These are phyloP conservation scores for Exophiala phaeomuriformis DNA, from an alignment of 2,329 filamentous ascomycete species.

Conservation along the genomic window DNA sequence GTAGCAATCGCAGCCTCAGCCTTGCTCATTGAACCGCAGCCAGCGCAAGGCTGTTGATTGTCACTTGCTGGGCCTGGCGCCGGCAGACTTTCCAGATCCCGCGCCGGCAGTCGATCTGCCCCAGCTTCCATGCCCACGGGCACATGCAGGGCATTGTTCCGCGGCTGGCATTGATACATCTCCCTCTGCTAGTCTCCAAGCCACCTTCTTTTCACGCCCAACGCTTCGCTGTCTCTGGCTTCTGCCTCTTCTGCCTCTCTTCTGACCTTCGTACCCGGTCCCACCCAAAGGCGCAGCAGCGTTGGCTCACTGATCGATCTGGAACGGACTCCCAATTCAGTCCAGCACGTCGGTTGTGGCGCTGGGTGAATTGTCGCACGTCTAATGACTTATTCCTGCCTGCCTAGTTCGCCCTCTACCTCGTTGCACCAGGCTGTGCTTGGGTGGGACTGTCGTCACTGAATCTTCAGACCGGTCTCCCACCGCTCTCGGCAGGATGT, in stretches of 20 bases:
- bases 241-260: neutral
- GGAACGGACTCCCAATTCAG: too few species aligned
- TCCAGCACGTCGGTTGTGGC: neutral
- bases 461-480: neutral
- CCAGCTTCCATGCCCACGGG: neutral
- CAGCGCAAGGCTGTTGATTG: neutral
- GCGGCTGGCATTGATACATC: neutral
- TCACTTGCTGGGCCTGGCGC: neutral
- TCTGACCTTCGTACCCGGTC: neutral
- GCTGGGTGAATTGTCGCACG: neutral
- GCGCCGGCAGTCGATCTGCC: neutral
- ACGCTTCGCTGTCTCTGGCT: neutral
- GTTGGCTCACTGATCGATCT: too few species aligned
- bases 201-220: neutral
- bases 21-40: neutral
- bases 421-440: neutral
- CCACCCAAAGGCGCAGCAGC: too few species aligned
- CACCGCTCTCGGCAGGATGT: slow-evolving; percentile 12
- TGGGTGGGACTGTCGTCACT: neutral
- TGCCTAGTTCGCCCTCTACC: neutral
- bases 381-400: neutral
- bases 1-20: neutral
- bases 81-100: neutral
- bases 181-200: neutral
- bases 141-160: neutral